These are phyloP conservation scores for Coccinonectria pachysandricola DNA, from an alignment of 2,329 filamentous ascomycete species.

Conservation along the genomic window DNA sequence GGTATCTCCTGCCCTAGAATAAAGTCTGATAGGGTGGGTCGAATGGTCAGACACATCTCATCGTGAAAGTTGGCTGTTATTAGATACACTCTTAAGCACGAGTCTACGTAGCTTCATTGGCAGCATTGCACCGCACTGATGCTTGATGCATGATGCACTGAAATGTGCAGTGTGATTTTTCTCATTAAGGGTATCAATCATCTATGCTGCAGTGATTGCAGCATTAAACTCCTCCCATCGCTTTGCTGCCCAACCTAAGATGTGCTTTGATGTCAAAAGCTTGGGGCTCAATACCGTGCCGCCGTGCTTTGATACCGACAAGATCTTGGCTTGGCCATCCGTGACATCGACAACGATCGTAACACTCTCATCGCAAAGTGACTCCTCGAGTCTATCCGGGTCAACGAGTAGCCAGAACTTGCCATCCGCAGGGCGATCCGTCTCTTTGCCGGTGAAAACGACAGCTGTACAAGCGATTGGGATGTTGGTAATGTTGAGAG, in stretches of 20 bases:
- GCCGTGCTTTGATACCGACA: constrained; percentile 74
- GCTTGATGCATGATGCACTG: not conserved
- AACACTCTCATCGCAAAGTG: constrained; percentile 71
- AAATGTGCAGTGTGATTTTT: too few relatives aligned
- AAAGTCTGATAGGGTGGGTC: constrained; percentile 69
- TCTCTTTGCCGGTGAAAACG: constrained; percentile 61
- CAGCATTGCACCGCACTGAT: too few relatives aligned
- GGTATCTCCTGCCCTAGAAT: constrained; percentile 86
- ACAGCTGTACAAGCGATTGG: constrained; percentile 70
- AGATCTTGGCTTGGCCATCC: constrained; percentile 43
- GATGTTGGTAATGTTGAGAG: constrained; percentile 51
- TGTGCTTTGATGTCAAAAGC: constrained; percentile 54
- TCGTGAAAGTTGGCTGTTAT: too few relatives aligned
- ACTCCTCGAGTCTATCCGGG: constrained; percentile 84
- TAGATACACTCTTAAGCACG: too few relatives aligned
- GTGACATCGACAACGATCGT: constrained; percentile 66
- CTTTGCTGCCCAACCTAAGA: constrained; percentile 26
- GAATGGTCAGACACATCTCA: constrained; percentile 63
- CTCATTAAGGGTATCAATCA: constrained; percentile 19
- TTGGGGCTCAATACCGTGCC: constrained; percentile 59
- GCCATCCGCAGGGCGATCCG: constrained; percentile 31
- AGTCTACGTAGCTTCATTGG: constrained; percentile 1
- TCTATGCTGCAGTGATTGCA: constrained; percentile 22
- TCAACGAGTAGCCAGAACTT: constrained; percentile 73
- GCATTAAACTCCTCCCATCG: constrained; percentile 27